phyloP scores from a whole-genome alignment of 2,329 filamentous ascomycete genomes.

The Curvularia spicifera region DNA sequence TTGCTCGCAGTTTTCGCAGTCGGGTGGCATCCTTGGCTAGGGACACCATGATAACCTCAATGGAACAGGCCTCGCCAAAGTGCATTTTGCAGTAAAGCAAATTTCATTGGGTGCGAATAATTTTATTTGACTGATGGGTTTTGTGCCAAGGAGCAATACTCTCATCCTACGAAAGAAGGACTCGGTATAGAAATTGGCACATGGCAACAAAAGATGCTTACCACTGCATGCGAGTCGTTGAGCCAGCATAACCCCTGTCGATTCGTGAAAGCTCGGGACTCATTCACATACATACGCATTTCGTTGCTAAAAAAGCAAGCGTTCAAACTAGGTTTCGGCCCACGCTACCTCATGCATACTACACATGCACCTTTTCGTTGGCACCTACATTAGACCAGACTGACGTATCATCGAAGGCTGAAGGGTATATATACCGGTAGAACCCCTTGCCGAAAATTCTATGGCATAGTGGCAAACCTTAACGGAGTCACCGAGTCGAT shows the following conservation, averaged over 20 bases:
- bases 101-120: neutral
- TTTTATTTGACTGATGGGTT: neutral
- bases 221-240: neutral
- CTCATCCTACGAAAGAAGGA: neutral
- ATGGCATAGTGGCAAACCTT: neutral
- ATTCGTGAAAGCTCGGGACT: too few species aligned
- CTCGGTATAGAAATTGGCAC: neutral
- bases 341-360: too few species aligned
- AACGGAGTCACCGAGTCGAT: neutral
- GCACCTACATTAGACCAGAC: neutral
- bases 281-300: too few species aligned
- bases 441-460: neutral
- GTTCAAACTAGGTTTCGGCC: neutral
- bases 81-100: neutral
- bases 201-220: neutral
- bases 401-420: neutral
- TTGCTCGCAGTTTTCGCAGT: neutral
- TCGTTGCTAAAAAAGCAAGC: neutral
- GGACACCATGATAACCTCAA: neutral
- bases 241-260: neutral
- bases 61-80: neutral
- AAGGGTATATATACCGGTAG: neutral
- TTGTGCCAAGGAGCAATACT: neutral
- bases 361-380: neutral
- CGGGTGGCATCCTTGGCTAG: neutral